These are phyloP conservation scores for Xanthoparmelia taractica DNA, from an alignment of 495 filamentous ascomycete species.

Conservation along the genomic window DNA sequence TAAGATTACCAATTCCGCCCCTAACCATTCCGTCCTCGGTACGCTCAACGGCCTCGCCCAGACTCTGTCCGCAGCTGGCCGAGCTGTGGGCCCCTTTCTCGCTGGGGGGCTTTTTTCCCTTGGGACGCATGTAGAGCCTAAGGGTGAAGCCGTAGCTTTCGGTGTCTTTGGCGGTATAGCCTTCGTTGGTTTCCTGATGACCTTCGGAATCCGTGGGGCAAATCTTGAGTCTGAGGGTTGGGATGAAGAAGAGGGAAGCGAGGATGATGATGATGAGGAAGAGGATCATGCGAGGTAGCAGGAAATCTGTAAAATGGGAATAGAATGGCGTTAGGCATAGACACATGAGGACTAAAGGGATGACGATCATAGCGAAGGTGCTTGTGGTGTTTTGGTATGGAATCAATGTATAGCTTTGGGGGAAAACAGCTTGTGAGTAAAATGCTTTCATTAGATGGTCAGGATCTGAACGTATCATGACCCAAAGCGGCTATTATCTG, in stretches of 20 bases:
- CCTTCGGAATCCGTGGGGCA: conserved; percentile 58
- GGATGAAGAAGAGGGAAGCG: conserved; percentile 48
- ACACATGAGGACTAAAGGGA: background rate
- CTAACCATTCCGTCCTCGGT: conserved; percentile 76
- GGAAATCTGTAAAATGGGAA: background rate
- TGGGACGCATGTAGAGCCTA: conserved; percentile 57
- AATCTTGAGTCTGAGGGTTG: conserved; percentile 56
- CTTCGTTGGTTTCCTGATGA: conserved; percentile 67
- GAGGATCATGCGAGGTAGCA: conserved; percentile 27
- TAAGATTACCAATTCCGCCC: conserved; percentile 88
- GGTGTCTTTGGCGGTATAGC: conserved; percentile 73
- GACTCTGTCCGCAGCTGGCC: conserved; percentile 83
- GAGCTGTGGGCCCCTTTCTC: conserved; percentile 81
- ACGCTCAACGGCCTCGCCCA: conserved; percentile 92
- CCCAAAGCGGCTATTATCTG: background rate
- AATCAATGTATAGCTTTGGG: background rate
- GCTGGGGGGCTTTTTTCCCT: conserved; percentile 77
- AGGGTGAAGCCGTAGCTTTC: conserved; percentile 80
- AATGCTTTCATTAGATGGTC: background rate
- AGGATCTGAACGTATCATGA: background rate
- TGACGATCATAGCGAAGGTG: conserved; percentile 18
- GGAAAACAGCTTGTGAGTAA: conserved; percentile 8
- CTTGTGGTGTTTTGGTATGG: conserved; percentile 16
- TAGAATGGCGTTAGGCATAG: background rate
- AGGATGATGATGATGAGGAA: conserved; percentile 43